Base-by-base conservation (phyloP, 2,329 filamentous ascomycete genomes). In the Colletotrichum truncatum region DNA sequence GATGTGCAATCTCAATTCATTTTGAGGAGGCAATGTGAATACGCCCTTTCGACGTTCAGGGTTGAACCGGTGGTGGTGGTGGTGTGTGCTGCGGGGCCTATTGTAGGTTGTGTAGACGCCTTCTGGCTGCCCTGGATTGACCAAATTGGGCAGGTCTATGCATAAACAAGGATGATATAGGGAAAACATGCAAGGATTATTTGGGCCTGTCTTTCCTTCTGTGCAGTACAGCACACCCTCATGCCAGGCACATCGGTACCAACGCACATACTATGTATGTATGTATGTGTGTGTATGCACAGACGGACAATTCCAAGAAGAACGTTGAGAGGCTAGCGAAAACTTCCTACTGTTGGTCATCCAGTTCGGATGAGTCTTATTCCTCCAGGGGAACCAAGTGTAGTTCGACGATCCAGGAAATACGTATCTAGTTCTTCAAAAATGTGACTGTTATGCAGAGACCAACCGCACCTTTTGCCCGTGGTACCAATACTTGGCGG, bases 161-260 rank as follows among this genome's bases (percentile, higher is more conserved):
- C 57, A 38, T 32, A 36, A 28, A 30, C 49, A 62, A 43, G 63
- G 57, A 23, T 43, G 28, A 18, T 43, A n/a, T 12, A 41, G 34
- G 48, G 56, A 30, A n/a, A 12, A 30, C 57, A 16, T 38, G 36
- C 57, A 65, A 32, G 62, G 62, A 41, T 55, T 57, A 57, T 57
- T 57, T 57, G 62, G 62, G 57, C 30, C 28, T 57, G 62, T 51
- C 21, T 51, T 38, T 61, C 61, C 61, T 64, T 10, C 39, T 54
- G 48, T 38, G 38, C 28, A 52, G 41, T 56, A n/a, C n/a, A n/a
- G 51, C 41, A 51, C 39, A 48, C 56, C 61, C 56, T 49, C 55
- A 49, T 62, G 62, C 28, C 56, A 65, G 62, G 57, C 43, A 62
- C 62, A 51, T 51, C 34, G 25, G 25, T 41, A 41, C 52, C 43